Evolutionary conservation across 2,329 filamentous ascomycete species (phyloP).

Genomic region (Zarea fungicola): DNA sequence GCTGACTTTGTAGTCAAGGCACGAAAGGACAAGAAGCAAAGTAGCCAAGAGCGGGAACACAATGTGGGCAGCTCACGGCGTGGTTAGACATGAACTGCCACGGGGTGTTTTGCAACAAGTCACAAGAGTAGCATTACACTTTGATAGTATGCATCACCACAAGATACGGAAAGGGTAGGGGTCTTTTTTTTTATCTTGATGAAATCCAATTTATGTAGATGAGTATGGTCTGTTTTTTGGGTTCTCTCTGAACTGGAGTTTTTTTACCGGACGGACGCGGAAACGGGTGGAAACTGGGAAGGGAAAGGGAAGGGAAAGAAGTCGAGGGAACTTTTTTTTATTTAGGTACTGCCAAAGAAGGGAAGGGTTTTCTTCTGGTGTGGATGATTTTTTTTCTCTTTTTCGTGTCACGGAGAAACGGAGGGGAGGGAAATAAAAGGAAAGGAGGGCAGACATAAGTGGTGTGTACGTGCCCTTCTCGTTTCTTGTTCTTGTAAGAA

Average conservation of each 20-base stretch:
- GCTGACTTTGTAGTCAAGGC: slow-evolving; percentile 86
- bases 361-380: background rate
- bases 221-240: slow-evolving; percentile 4
- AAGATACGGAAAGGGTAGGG: background rate
- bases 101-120: too few relatives aligned
- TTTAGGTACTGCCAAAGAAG: background rate
- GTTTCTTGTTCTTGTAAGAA: slow-evolving; percentile 11
- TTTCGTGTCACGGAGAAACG: slow-evolving; percentile 7
- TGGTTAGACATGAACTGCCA: background rate
- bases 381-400: background rate
- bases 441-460: background rate
- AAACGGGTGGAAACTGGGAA: background rate
- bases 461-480: background rate
- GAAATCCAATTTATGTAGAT: slow-evolving; percentile 6
- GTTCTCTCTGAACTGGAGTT: slow-evolving; percentile 9
- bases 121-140: too few relatives aligned
- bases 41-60: slow-evolving; percentile 53
- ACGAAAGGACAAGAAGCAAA: slow-evolving; percentile 72
- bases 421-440: background rate
- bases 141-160: too few relatives aligned
- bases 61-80: slow-evolving; percentile 6
- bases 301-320: background rate
- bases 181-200: background rate
- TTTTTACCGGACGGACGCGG: slow-evolving; percentile 8
- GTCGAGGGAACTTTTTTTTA: background rate